These are phyloP conservation scores for Pseudocercospora musae DNA, from an alignment of 2,329 filamentous ascomycete species.

Conservation along the genomic window DNA sequence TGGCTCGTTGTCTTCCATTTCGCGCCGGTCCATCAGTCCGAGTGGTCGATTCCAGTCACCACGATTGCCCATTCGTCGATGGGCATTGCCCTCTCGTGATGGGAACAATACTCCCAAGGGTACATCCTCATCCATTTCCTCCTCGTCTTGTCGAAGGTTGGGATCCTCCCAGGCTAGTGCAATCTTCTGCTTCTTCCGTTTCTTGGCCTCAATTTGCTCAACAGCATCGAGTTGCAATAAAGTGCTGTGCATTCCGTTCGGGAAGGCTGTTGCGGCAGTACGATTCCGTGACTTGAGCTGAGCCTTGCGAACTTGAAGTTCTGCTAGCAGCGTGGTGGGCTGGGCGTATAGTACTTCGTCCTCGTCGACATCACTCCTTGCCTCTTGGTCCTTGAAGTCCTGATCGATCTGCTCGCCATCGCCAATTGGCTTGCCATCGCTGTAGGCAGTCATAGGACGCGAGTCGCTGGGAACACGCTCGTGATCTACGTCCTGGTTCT, in stretches of 20 bases:
- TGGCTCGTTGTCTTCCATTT: slow-evolving; percentile 90
- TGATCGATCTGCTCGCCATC: slow-evolving; percentile 41
- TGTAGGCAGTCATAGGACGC: slow-evolving; percentile 15
- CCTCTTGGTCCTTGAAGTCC: slow-evolving; percentile 46
- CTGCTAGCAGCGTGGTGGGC: slow-evolving; percentile 87
- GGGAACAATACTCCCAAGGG: slow-evolving; percentile 79
- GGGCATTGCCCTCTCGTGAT: slow-evolving; percentile 53
- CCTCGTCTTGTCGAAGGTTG: slow-evolving; percentile 37
- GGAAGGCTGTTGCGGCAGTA: slow-evolving; percentile 60
- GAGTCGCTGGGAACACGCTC: slow-evolving; percentile 28
- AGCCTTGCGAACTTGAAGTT: slow-evolving; percentile 85
- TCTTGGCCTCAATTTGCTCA: slow-evolving; percentile 75
- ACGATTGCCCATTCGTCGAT: slow-evolving; percentile 41
- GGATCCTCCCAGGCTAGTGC: slow-evolving; percentile 88
- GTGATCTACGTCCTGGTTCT: slow-evolving; percentile 31
- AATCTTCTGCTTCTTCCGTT: slow-evolving; percentile 70
- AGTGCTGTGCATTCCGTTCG: slow-evolving; percentile 84
- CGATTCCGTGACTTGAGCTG: slow-evolving; percentile 78
- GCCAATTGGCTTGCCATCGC: slow-evolving; percentile 17
- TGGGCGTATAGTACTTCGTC: slow-evolving; percentile 60
- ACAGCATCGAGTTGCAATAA: slow-evolving; percentile 87
- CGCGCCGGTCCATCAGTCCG: slow-evolving; percentile 74
- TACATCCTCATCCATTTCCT: slow-evolving; percentile 63
- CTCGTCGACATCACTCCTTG: slow-evolving; percentile 41
- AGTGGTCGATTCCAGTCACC: slow-evolving; percentile 59